Evolutionary conservation across 129 eudicot genomes (phyloP), one percentile per base, ranked within the genome.

Genomic region (Saposhnikovia divaricata): DNA sequence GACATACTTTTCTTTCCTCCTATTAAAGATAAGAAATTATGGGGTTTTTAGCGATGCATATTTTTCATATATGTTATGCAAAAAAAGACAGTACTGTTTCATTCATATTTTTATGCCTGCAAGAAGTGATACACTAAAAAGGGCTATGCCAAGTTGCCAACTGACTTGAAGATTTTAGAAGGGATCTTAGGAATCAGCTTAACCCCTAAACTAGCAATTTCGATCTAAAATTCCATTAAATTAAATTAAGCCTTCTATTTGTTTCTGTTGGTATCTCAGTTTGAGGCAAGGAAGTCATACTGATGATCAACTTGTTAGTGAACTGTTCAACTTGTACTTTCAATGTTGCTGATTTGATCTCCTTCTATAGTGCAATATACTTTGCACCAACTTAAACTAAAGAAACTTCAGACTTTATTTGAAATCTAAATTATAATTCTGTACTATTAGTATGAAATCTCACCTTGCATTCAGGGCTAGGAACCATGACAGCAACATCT

Each of bases 401-500:
- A 25, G 39, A 27, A 65, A 27, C 39, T 28, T 38, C 28, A 18
- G 13, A 71, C 46, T 34, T 34, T 34, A 34, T 34, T 34, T 34
- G 37, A 34, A 34, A 1, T 34, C 37, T 34, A 34, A 34, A 34
- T 34, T 34, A 34, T 34, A 34, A 34, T 34, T 34, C 37, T 34
- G 37, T 34, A 34, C 37, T 34, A 34, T 34, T 34, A 1, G 37
- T 34, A 25, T n/a, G 4, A 5, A 34, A 34, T 57, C 80, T 74
- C 10, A 91, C 96, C 93, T 87, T 91, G 81, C 85, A 77, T 28
- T 84, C 87, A 63, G 57, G 51, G 48, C 83, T 79, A 6, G 50
- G 69, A 77, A 87, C 75, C 47, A 63, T 81, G 50, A 83, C 82
- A 9, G 93, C 93, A 51, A 91, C 88, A 69, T 89, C 97, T 87